These are phyloP conservation scores for Talaromyces borbonicus DNA, from an alignment of 495 filamentous ascomycete genomes.

Conservation along the genomic window DNA sequence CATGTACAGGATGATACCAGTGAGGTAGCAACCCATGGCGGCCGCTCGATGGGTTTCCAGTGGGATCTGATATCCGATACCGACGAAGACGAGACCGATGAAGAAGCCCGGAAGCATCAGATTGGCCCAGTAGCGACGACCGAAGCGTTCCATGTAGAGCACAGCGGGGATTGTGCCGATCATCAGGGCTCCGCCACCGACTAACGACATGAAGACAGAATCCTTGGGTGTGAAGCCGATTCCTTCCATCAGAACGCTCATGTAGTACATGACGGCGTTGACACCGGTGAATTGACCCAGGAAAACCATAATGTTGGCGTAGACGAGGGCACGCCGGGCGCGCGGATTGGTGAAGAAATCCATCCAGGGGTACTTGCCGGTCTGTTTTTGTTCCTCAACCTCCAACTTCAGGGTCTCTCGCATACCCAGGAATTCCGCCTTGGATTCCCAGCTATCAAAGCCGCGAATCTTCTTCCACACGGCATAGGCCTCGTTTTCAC, in stretches of 20 bases:
- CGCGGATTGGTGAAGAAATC: constrained; percentile 53
- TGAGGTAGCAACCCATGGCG: constrained; percentile 43
- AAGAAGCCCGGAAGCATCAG: constrained; percentile 53
- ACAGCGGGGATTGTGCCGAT: constrained; percentile 50
- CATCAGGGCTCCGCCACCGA: constrained; percentile 48
- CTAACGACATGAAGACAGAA: constrained; percentile 52
- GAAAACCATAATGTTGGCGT: constrained; percentile 54
- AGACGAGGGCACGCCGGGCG: constrained; percentile 48
- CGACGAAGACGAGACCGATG: constrained; percentile 47
- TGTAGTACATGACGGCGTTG: constrained; percentile 56
- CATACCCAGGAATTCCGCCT: constrained; percentile 54
- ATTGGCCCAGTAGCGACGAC: constrained; percentile 52
- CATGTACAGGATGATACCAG: constrained; percentile 50
- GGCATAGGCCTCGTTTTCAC: constrained; percentile 37
- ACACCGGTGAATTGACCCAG: constrained; percentile 53
- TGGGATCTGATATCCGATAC: constrained; percentile 40
- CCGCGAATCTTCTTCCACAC: constrained; percentile 57
- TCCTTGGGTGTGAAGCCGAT: constrained; percentile 44
- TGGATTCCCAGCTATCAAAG: constrained; percentile 33
- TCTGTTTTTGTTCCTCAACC: constrained; percentile 23
- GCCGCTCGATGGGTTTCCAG: constrained; percentile 23
- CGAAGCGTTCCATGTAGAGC: constrained; percentile 50
- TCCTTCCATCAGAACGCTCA: constrained; percentile 45
- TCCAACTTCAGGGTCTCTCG: constrained; percentile 44
- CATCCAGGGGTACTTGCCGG: constrained; percentile 44